A percentile compares a stretch with the other conserved stretches of the same genome.
These are phyloP conservation scores for Calonectria ilicicola DNA, from an alignment of 2,329 filamentous ascomycete genomes.

Conservation along the genomic window DNA sequence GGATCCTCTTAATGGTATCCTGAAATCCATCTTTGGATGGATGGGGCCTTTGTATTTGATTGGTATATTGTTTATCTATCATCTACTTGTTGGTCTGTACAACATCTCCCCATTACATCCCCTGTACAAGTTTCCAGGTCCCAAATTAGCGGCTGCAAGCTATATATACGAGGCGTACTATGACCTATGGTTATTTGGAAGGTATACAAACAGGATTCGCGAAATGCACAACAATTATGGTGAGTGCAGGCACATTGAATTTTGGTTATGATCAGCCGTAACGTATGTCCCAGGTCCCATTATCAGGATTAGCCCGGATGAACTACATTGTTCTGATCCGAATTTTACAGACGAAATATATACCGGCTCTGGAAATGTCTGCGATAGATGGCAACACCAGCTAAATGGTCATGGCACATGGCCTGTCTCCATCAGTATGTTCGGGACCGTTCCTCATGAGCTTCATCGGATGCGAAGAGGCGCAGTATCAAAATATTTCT, in stretches of 20 bases:
- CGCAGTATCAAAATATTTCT: conserved; percentile 49
- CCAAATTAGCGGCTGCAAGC: not conserved
- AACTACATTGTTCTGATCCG: conserved; percentile 52
- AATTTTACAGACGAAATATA: conserved; percentile 54
- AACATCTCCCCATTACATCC: not conserved
- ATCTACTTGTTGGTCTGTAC: not conserved
- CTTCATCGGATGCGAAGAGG: conserved; percentile 47
- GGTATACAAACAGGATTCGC: not conserved
- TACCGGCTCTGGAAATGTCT: conserved; percentile 40
- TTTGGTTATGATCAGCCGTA: not conserved
- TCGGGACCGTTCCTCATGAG: conserved; percentile 45
- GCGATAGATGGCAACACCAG: conserved; percentile 40
- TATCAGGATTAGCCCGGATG: conserved; percentile 53
- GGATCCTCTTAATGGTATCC: too few relatives aligned
- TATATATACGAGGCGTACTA: not conserved
- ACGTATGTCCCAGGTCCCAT: conserved; percentile 44
- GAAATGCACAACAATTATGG: not conserved
- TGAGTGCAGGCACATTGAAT: not conserved
- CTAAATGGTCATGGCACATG: conserved; percentile 30
- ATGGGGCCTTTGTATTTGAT: not conserved
- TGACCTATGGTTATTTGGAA: not conserved
- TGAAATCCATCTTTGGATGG: too few relatives aligned
- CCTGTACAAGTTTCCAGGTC: not conserved
- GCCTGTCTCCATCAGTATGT: conserved; percentile 19
- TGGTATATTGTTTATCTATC: not conserved